phyloP scores from a whole-genome alignment of 2,329 filamentous ascomycete genomes.

The Aspergillus quadricinctus region DNA sequence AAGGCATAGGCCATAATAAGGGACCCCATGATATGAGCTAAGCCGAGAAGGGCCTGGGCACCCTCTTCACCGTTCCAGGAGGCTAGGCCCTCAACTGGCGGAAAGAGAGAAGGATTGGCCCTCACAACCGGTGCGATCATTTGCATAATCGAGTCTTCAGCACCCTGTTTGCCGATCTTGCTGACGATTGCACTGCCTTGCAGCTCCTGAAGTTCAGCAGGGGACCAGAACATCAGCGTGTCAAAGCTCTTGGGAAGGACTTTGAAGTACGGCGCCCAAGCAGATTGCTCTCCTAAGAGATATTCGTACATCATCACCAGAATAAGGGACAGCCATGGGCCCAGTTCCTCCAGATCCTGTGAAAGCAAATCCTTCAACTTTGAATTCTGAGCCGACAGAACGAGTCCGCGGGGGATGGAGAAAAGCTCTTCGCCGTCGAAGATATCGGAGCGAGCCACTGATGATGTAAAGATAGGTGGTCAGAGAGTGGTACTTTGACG shows the following conservation, averaged over 20 bases:
- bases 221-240: conserved; percentile 86
- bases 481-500: conserved; percentile 13
- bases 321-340: conserved; percentile 59
- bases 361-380: conserved; percentile 57
- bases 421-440: conserved; percentile 72
- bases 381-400: conserved; percentile 72
- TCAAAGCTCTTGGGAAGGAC: conserved; percentile 70
- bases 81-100: conserved; percentile 33
- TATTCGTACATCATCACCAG: conserved; percentile 77
- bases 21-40: conserved; percentile 77
- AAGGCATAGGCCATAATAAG: conserved; percentile 93
- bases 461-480: conserved; percentile 10
- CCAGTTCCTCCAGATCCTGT: conserved; percentile 48
- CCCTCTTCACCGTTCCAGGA: conserved; percentile 38
- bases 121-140: conserved; percentile 51
- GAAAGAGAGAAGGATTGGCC: conserved; percentile 41
- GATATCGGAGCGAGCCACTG: conserved; percentile 69
- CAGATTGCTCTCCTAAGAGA: conserved; percentile 55
- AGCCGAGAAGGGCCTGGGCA: conserved; percentile 46
- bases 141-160: conserved; percentile 64
- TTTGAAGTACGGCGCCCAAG: conserved; percentile 74
- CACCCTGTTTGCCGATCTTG: conserved; percentile 71
- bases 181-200: conserved; percentile 71
- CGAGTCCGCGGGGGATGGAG: conserved; percentile 66
- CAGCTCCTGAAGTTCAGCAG: conserved; percentile 64